Evolutionary conservation across 345 rosid species (phyloP), one percentile per base, ranked within the genome.

Genomic region (Triadica sebifera): DNA sequence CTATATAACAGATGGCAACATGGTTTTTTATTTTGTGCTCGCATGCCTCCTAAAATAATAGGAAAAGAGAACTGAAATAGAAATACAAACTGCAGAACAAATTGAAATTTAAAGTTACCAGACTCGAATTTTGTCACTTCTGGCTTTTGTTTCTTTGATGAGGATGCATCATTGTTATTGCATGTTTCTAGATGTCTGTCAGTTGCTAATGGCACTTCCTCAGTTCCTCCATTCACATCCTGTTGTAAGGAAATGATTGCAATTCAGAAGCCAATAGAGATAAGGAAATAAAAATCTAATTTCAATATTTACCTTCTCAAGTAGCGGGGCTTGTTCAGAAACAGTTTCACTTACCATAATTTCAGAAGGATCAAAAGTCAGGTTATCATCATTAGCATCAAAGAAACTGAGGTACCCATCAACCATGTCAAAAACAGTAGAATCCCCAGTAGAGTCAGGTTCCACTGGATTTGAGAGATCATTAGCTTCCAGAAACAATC

Each of bases 361-460:
- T 72, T 82, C 85, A 73, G 87, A 85, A 69, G 85, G 83, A 86
- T 90, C 97, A 58, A 86, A 87, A 78, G 81, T 75, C 83, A 83
- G 63, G 63, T 79, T 60, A 57, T 73, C 90, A 63, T 83, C 91
- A 81, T 74, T 81, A 59, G 85, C 89, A 82, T 91, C 94, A 45
- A 75, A 84, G 82, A 89, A 89, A 59, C 81, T 86, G 62, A 95
- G 89, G 71, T 87, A 95, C 56, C 93, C 97, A 15, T 86, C 97
- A 74, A 84, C 58, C 79, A 85, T 63, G 78, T 85, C 75, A 72
- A 90, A 90, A 75, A 75, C 84, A 20, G 80, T 12, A 55, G 65
- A 16, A 57, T 76, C 80, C 24, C 65, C 76, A 4, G 71, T 77
- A 15, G 87, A 51, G 63, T 85, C 85, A 46, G 81, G 78, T 77